These are phyloP conservation scores for Wallacemonas sp. DNA, from an alignment of 208 protist species.

Conservation along the genomic window DNA sequence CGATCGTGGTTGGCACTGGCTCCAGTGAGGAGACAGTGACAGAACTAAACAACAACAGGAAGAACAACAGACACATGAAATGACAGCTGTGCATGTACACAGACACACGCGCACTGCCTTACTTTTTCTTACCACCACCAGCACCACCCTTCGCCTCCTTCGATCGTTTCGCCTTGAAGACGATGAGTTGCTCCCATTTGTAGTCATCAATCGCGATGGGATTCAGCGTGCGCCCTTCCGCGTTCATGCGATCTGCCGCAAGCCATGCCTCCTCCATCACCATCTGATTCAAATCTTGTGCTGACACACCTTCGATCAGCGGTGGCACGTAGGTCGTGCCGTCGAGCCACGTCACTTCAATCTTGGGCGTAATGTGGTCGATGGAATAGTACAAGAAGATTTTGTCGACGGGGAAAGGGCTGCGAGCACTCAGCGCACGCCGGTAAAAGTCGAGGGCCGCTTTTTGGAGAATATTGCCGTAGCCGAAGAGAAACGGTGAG, in stretches of 20 bases:
- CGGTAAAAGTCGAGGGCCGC: slow-evolving; percentile 88
- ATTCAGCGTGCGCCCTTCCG: slow-evolving; percentile 73
- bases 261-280: slow-evolving; percentile 92
- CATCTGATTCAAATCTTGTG: slow-evolving; percentile 90
- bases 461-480: slow-evolving; percentile 84
- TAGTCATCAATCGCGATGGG: slow-evolving; percentile 90
- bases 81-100: not conserved
- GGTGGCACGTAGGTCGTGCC: slow-evolving; percentile 83
- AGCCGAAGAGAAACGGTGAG: slow-evolving; percentile 85
- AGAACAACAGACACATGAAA: not conserved
- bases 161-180: slow-evolving; percentile 86
- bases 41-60: too few species aligned
- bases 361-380: slow-evolving; percentile 80
- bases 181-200: slow-evolving; percentile 89
- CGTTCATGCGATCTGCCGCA: slow-evolving; percentile 84
- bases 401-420: slow-evolving; percentile 86
- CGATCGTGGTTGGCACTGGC: too few species aligned
- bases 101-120: not conserved
- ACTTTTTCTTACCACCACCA: slow-evolving; percentile 43
- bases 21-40: too few species aligned
- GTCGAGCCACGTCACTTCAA: slow-evolving; percentile 90
- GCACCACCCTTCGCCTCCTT: slow-evolving; percentile 53
- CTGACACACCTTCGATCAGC: slow-evolving; percentile 73
- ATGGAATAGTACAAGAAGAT: slow-evolving; percentile 89
- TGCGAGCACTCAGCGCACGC: slow-evolving; percentile 71